phyloP scores from a whole-genome alignment of 1,284 basidiomycete genomes.

The Spongispora temasekensis region DNA sequence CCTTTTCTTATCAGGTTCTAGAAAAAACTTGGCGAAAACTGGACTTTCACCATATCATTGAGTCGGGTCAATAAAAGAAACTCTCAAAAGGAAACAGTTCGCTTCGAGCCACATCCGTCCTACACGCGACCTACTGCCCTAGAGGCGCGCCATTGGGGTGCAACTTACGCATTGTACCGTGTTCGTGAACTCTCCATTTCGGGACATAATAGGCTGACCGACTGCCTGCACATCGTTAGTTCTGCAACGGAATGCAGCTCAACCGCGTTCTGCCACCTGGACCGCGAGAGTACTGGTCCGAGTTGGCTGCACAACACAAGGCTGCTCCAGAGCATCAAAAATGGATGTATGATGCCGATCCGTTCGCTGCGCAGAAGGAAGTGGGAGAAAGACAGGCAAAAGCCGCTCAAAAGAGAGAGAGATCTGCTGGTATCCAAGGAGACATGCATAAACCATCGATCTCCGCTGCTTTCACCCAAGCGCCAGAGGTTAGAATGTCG shows the following conservation, averaged over 20 bases:
- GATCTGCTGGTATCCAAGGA: conserved; percentile 15
- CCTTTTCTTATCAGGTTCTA: conserved; percentile 23
- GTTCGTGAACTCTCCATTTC: conserved; percentile 50
- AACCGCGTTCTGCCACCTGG: conserved; percentile 79
- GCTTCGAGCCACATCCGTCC: conserved; percentile 71
- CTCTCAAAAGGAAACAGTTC: conserved; percentile 67
- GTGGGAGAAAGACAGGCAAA: conserved; percentile 68
- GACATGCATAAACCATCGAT: conserved; percentile 7
- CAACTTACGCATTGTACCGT: conserved; percentile 85
- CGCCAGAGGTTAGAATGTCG: conserved; percentile 88
- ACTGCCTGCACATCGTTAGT: conserved; percentile 43
- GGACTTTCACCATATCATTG: conserved; percentile 66
- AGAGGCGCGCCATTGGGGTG: conserved; percentile 86
- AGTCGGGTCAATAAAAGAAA: conserved; percentile 69
- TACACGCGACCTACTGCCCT: conserved; percentile 61
- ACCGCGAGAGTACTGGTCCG: conserved; percentile 84
- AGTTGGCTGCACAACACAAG: conserved; percentile 72
- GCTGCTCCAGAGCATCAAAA: conserved; percentile 65
- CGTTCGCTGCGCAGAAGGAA: conserved; percentile 72
- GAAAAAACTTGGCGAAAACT: conserved; percentile 51
- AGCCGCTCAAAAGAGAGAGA: conserved; percentile 45
- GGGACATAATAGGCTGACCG: conserved; percentile 12
- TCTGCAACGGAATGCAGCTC: conserved; percentile 79
- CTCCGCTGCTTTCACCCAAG: conserved; percentile 59
- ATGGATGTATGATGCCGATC: conserved; percentile 88